Evolutionary conservation across 176 grass and related monocot species (phyloP).

Genomic region (Miscanthus lutarioriparius): DNA sequence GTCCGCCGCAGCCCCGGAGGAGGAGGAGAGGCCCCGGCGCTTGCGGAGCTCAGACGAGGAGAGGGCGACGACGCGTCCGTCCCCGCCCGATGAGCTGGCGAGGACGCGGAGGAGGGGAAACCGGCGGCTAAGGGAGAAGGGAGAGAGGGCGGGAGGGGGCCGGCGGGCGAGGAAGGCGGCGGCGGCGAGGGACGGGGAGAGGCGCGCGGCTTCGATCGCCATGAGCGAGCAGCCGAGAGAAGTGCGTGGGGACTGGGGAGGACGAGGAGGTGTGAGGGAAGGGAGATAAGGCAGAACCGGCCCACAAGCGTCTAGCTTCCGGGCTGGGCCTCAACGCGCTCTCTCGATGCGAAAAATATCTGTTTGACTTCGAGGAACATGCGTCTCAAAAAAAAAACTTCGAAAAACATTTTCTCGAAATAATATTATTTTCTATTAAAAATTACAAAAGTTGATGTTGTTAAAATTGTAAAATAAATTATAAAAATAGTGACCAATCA

Average conservation of each 20-base stretch:
- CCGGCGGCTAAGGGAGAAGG: conserved; percentile 28
- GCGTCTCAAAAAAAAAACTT: neutral
- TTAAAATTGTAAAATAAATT: no score
- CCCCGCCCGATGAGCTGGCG: conserved; percentile 31
- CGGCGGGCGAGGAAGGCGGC: conserved; percentile 34
- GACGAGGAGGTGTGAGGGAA: neutral
- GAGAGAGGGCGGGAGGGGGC: neutral
- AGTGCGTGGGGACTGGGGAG: neutral
- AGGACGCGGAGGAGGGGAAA: conserved; percentile 31
- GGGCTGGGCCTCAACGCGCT: neutral
- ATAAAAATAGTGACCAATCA: no score
- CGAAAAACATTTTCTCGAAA: neutral
- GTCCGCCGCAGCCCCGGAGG: neutral
- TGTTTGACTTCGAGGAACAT: neutral
- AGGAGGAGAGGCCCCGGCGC: conserved; percentile 30
- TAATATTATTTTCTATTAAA: neutral
- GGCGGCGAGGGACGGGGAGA: conserved; percentile 43
- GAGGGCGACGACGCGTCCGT: conserved; percentile 51
- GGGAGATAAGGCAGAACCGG: neutral
- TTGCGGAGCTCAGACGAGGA: conserved; percentile 75
- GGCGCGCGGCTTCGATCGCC: conserved; percentile 40
- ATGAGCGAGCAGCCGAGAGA: neutral
- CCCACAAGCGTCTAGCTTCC: neutral
- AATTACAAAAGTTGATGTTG: no score
- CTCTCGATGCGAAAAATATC: neutral